phyloP scores from a whole-genome alignment of 2,329 filamentous ascomycete genomes.

The Plectosphaerella cucumerina region DNA sequence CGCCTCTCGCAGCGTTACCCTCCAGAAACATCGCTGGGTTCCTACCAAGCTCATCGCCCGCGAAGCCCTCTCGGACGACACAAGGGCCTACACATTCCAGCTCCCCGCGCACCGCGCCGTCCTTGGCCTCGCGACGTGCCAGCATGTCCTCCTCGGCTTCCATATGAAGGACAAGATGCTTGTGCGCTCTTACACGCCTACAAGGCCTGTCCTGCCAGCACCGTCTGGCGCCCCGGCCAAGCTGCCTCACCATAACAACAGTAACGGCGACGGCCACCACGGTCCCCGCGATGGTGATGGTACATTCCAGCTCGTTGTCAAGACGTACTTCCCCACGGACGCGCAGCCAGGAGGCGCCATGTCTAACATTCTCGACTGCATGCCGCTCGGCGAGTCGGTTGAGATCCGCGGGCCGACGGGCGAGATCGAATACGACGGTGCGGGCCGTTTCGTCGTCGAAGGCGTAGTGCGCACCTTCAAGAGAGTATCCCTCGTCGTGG shows the following conservation, averaged over 20 bases:
- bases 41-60: constrained; percentile 35
- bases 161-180: constrained; percentile 47
- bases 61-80: constrained; percentile 36
- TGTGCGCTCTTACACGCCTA: constrained; percentile 46
- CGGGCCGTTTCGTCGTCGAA: constrained; percentile 41
- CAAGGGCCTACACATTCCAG: constrained; percentile 39
- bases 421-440: constrained; percentile 43
- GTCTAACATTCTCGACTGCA: constrained; percentile 46
- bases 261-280: background rate
- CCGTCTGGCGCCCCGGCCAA: background rate
- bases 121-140: constrained; percentile 44
- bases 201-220: constrained; percentile 33
- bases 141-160: constrained; percentile 50
- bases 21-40: constrained; percentile 42
- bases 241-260: background rate
- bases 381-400: constrained; percentile 41
- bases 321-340: constrained; percentile 45
- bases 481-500: constrained; percentile 42
- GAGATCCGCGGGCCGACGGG: constrained; percentile 49
- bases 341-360: constrained; percentile 49
- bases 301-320: constrained; percentile 44
- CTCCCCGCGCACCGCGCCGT: constrained; percentile 32
- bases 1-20: constrained; percentile 20
- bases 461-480: constrained; percentile 33
- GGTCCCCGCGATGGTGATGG: constrained; percentile 27